phyloP scores from a whole-genome alignment of 306 rosid genomes.

The Castanea crenata region DNA sequence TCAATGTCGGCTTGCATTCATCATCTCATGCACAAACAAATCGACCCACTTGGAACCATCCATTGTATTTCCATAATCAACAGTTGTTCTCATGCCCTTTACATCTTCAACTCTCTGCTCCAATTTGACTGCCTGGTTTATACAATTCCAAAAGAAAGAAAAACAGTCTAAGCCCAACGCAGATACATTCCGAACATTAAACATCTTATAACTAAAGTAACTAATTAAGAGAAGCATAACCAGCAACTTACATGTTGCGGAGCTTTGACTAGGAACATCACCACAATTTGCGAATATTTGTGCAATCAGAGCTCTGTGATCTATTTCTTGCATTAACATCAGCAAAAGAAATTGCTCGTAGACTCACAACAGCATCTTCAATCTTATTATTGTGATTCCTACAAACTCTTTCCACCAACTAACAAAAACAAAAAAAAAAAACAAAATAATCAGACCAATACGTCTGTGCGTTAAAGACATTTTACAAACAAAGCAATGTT shows the following conservation, averaged over 20 bases:
- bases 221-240: background rate
- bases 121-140: slow-evolving; percentile 29
- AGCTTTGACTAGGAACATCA: slow-evolving; percentile 14
- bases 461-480: background rate
- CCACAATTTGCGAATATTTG: slow-evolving; percentile 6
- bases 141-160: background rate
- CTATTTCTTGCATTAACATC: slow-evolving; percentile 11
- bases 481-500: background rate
- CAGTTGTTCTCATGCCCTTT: background rate
- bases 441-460: background rate
- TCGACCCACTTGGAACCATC: slow-evolving; percentile 38
- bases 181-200: background rate
- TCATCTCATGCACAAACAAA: slow-evolving; percentile 42
- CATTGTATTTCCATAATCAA: background rate
- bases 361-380: slow-evolving; percentile 31
- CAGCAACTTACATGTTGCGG: slow-evolving; percentile 21
- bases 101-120: slow-evolving; percentile 23
- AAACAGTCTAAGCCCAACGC: background rate
- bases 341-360: slow-evolving; percentile 13
- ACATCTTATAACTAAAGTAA: background rate
- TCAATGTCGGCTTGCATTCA: slow-evolving; percentile 24
- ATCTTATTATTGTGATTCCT: slow-evolving; percentile 22
- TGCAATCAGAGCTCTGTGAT: slow-evolving; percentile 18
- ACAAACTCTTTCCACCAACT: slow-evolving; percentile 26
- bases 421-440: slow-evolving; percentile 1